Conservation (phyloP, 2,329 filamentous ascomycete genomes). For the Paraphoma sp. region DNA sequence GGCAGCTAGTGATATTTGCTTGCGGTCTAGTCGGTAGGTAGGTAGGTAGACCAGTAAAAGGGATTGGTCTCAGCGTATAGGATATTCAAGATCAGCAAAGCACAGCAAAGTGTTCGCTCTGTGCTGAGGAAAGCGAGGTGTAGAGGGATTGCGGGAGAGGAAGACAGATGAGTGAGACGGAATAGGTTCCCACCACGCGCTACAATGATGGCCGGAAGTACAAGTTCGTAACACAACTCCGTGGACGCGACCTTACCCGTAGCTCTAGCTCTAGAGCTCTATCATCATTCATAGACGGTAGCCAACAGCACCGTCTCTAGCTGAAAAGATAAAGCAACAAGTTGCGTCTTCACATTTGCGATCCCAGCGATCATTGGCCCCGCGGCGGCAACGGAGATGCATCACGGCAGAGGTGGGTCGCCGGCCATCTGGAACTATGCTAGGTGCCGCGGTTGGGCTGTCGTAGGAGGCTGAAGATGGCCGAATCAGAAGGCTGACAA, state of each 20-base stretch:
- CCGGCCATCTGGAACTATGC: neutral
- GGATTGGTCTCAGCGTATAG: too few species aligned
- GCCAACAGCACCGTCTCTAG: neutral
- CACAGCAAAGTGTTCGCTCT: slow-evolving; percentile 5
- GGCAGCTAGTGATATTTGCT: too few species aligned
- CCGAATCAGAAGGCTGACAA: slow-evolving; percentile 22
- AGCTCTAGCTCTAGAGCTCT: neutral
- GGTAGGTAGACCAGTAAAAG: neutral
- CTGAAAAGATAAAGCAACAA: slow-evolving; percentile 1
- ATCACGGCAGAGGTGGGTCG: neutral
- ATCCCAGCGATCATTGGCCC: neutral
- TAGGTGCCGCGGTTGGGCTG: neutral
- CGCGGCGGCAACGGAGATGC: slow-evolving; percentile 5
- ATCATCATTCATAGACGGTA: neutral
- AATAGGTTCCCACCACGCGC: too few species aligned
- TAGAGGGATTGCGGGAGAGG: neutral
- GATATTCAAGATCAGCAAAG: neutral
- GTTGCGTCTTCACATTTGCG: neutral
- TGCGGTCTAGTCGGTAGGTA: neutral
- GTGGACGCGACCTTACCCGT: slow-evolving; percentile 13
- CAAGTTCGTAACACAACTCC: slow-evolving; percentile 7
- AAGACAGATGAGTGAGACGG: too few species aligned
- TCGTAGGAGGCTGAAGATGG: slow-evolving; percentile 15
- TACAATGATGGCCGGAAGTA: neutral
- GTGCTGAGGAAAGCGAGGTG: neutral